Evolutionary conservation across 2,329 filamentous ascomycete genomes (phyloP).

Genomic region (Xylariaceae sp.): DNA sequence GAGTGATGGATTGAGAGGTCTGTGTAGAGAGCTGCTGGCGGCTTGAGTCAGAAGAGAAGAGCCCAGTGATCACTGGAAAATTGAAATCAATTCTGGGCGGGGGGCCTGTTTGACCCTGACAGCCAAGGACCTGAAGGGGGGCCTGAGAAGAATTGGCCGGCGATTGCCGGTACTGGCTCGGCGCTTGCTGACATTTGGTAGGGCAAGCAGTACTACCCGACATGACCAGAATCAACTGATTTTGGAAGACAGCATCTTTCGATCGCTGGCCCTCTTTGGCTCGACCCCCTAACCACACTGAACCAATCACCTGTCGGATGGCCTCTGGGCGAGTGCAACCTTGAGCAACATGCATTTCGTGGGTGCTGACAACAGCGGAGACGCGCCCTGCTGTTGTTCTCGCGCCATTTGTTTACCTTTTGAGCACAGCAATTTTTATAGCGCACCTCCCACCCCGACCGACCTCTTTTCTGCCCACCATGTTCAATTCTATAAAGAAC

Average conservation of each 20-base stretch:
- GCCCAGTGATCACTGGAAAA: constrained; percentile 18
- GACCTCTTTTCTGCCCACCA: too few species aligned
- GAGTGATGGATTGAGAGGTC: too few species aligned
- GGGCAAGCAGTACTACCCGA: constrained; percentile 20
- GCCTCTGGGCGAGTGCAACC: constrained; percentile 25
- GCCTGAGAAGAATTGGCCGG: constrained; percentile 15
- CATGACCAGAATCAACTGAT: constrained; percentile 21
- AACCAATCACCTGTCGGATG: constrained; percentile 25
- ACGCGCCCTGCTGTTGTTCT: too few species aligned
- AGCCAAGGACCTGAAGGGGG: constrained; percentile 14
- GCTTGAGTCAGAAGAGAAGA: too few species aligned
- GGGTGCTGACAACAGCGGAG: constrained; percentile 13
- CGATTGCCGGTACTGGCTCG: constrained; percentile 26
- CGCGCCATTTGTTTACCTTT: too few species aligned
- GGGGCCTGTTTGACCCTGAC: constrained; percentile 31
- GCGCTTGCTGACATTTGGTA: constrained; percentile 16
- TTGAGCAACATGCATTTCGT: constrained; percentile 17
- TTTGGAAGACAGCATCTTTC: constrained; percentile 5
- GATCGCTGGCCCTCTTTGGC: neutral
- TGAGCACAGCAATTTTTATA: too few species aligned
- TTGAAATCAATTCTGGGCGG: constrained; percentile 15
- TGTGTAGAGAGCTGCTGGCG: too few species aligned
- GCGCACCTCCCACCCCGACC: too few species aligned
- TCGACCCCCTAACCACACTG: constrained; percentile 17
- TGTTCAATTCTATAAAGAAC: too few species aligned